These are phyloP conservation scores for Verticillium longisporum DNA, from an alignment of 2,329 filamentous ascomycete species.

Conservation along the genomic window DNA sequence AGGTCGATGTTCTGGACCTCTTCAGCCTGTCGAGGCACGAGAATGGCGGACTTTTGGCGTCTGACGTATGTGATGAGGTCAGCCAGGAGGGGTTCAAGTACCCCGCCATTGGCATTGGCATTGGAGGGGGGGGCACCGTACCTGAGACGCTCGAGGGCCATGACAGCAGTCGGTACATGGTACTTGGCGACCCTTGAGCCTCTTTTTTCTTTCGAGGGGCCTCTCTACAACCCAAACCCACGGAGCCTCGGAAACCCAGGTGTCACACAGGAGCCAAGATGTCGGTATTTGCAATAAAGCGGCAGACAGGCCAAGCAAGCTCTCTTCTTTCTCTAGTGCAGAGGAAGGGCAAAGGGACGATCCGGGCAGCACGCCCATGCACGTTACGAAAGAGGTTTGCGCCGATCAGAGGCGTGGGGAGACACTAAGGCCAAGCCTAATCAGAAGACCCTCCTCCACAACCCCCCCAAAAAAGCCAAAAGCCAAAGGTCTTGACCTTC, in stretches of 20 bases:
- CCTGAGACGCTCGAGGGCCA: no score
- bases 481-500: constrained; percentile 6
- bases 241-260: not conserved
- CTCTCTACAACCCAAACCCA: no score
- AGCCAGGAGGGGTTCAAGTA: not conserved
- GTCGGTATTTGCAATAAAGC: not conserved
- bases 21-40: not conserved
- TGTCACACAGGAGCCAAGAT: not conserved
- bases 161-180: not conserved
- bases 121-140: not conserved
- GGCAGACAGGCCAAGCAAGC: not conserved
- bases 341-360: not conserved
- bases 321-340: not conserved
- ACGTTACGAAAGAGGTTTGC: not conserved
- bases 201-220: not conserved
- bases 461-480: constrained; percentile 1
- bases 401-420: not conserved
- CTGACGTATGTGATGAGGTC: not conserved
- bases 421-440: not conserved
- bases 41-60: not conserved
- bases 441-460: not conserved
- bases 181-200: not conserved
- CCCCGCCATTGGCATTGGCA: not conserved
- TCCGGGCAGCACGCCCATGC: not conserved
- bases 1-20: not conserved